These are phyloP conservation scores for Dioscorea alata DNA, from an alignment of 106 monocot species.

Conservation along the genomic window DNA sequence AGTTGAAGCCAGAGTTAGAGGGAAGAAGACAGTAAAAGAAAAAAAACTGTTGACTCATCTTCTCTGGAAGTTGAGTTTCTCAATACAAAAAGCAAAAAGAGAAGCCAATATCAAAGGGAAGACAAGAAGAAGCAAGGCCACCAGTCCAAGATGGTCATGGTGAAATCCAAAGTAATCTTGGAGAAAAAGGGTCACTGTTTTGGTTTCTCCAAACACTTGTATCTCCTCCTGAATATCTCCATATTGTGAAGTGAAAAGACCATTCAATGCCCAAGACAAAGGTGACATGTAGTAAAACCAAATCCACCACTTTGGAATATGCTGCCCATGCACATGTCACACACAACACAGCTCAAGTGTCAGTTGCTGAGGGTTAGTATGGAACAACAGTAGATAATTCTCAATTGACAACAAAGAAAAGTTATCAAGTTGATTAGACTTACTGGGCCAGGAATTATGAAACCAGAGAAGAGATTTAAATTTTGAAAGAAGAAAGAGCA, in stretches of 20 bases:
- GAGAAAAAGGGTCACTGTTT: conserved; percentile 40
- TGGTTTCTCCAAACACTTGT: conserved; percentile 46
- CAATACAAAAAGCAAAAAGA: conserved; percentile 31
- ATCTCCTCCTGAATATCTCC: conserved; percentile 45
- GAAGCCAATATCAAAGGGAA: conserved; percentile 42
- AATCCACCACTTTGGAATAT: conserved; percentile 88
- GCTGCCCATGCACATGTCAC: conserved; percentile 28
- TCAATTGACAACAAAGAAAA: too few species aligned
- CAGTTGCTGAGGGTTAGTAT: too few species aligned
- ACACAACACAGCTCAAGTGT: background rate
- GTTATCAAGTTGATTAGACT: conserved; percentile 5
- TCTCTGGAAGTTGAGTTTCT: too few species aligned
- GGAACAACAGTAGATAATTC: too few species aligned
- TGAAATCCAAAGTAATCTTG: conserved; percentile 59
- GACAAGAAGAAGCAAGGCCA: conserved; percentile 27
- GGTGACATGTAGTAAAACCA: conserved; percentile 65
- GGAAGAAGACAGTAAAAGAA: too few species aligned
- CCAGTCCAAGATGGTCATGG: conserved; percentile 31
- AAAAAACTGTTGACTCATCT: too few species aligned
- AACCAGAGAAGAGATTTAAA: conserved; percentile 52
- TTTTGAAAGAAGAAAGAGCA: conserved; percentile 30
- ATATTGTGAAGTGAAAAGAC: conserved; percentile 61
- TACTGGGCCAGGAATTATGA: conserved; percentile 54
- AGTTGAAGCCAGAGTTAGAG: too few species aligned
- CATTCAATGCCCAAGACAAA: conserved; percentile 51